Evolutionary conservation across 768 basidiomycete genomes (phyloP), one percentile per base, ranked within the genome.

Genomic region (Kwoniella newhampshirensis): DNA sequence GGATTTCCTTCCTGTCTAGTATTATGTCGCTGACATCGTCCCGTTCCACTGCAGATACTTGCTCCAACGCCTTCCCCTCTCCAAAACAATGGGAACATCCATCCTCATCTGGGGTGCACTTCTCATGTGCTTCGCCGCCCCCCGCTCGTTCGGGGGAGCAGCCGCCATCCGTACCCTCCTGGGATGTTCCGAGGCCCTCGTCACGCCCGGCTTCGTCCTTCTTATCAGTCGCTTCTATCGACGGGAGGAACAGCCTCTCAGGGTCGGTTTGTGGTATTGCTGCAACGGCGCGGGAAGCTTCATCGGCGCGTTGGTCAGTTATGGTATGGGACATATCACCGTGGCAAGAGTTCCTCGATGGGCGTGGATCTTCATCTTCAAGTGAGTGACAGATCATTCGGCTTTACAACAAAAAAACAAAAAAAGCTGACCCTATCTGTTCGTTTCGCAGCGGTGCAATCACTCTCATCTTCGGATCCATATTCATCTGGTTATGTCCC

Each of bases 201-300:
- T 69, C 45, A 69, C 67, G 9, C 67, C 67, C n/a, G 67, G 64
- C 8, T 69, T 69, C 45, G 62, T 69, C 13, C 47, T 69, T 13
- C 57, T 69, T 35, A 57, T 65, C 39, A 54, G 59, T 15, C 41
- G 62, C 2, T 69, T 66, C 50, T 69, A 65, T 42, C 66, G 63
- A 44, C 41, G 64, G 11, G 67, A 69, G 30, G 67, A 69, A 46
- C 67, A 69, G 30, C 67, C 67, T 2, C 53, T 69, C 21, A 53
- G 67, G 30, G 67, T 63, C 25, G 64, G 67, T 6, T 30, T 69
- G 26, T 68, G 62, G 61, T 68, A 66, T 30, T 63, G 60, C 55
- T 59, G 60, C 28, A 64, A 64, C 27, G 67, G 67, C 27, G 44
- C 57, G 4, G 67, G 67, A 13, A 53, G 56, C 1, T 58, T 63